phyloP scores from a whole-genome alignment of 2,329 filamentous ascomycete genomes.

The Claviceps lovelessii region DNA sequence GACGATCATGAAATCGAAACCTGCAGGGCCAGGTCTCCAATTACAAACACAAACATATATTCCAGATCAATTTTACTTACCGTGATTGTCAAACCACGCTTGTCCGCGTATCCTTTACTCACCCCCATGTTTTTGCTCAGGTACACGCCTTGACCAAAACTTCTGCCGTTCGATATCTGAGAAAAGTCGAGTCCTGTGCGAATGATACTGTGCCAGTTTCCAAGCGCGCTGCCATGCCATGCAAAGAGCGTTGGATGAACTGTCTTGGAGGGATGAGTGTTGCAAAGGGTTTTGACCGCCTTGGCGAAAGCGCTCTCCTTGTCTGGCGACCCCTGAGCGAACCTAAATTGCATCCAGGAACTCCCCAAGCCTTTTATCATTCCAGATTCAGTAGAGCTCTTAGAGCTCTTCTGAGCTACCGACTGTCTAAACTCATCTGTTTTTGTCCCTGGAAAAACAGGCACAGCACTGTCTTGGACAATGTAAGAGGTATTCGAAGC shows the following conservation, averaged over 20 bases:
- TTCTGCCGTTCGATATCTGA: conserved; percentile 46
- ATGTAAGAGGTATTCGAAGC: conserved; percentile 83
- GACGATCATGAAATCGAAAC: neutral
- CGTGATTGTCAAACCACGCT: neutral
- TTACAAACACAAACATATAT: neutral
- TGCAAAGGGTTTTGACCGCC: conserved; percentile 34
- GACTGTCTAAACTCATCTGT: neutral
- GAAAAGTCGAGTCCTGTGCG: conserved; percentile 67
- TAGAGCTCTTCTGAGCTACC: neutral
- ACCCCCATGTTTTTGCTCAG: conserved; percentile 38
- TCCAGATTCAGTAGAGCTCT: neutral
- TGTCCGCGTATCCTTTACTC: conserved; percentile 1
- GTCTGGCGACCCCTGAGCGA: conserved; percentile 77
- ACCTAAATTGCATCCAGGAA: conserved; percentile 64
- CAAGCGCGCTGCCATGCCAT: conserved; percentile 66
- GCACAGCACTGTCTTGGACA: conserved; percentile 41
- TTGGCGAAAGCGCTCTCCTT: conserved; percentile 64
- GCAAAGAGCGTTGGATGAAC: conserved; percentile 61
- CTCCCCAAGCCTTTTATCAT: neutral
- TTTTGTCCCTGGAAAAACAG: neutral
- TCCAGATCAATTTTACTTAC: neutral
- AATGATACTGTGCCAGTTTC: conserved; percentile 85
- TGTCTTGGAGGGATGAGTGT: conserved; percentile 17
- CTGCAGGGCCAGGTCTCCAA: neutral
- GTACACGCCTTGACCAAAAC: conserved; percentile 70